Evolutionary conservation across 192 early-diverging fungal species (phyloP).

Genomic region (Linderina pennispora): DNA sequence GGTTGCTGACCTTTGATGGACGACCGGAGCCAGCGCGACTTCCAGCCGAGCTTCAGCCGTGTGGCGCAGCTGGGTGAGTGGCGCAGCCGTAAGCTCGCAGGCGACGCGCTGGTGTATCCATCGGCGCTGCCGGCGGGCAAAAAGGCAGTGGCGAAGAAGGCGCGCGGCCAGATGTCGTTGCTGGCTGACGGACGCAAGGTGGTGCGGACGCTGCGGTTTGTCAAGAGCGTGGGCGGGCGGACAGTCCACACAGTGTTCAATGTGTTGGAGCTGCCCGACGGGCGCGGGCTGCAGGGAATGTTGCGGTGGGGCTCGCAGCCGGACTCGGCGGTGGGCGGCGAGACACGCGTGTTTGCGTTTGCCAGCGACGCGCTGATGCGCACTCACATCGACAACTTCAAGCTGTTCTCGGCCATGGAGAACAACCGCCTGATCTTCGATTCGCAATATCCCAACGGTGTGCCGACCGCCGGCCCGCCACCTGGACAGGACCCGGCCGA

Average conservation of each 20-base stretch:
- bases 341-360: conserved; percentile 52
- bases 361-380: conserved; percentile 38
- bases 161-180: conserved; percentile 30
- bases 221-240: conserved; percentile 39
- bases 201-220: conserved; percentile 67
- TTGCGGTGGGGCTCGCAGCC: conserved; percentile 61
- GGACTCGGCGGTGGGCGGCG: conserved; percentile 61
- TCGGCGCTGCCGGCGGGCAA: conserved; percentile 25
- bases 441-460: conserved; percentile 31
- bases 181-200: conserved; percentile 56
- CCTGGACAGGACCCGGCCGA: too few relatives aligned
- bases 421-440: conserved; percentile 45
- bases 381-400: conserved; percentile 48
- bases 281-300: conserved; percentile 51
- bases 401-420: conserved; percentile 37
- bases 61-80: conserved; percentile 66
- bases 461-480: conserved; percentile 35
- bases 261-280: conserved; percentile 49
- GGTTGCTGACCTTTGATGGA: conserved; percentile 68
- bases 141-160: conserved; percentile 28
- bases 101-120: conserved; percentile 46
- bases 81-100: conserved; percentile 55
- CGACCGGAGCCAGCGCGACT: conserved; percentile 45
- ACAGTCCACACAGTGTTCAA: conserved; percentile 60
- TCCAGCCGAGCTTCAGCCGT: conserved; percentile 65